These are phyloP conservation scores for Psophocarpus tetragonolobus DNA, from an alignment of 306 rosid genomes.

Conservation along the genomic window DNA sequence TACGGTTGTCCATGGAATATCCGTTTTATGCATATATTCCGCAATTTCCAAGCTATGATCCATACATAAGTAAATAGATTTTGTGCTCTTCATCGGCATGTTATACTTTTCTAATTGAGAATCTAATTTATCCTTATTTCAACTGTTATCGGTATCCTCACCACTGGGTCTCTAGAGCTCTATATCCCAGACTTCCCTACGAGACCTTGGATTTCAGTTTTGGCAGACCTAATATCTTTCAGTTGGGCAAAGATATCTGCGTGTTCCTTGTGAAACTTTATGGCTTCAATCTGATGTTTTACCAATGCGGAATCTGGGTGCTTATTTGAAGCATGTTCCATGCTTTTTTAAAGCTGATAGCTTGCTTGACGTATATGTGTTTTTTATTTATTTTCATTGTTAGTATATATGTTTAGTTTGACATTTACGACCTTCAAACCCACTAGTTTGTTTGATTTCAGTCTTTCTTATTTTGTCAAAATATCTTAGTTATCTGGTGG, in stretches of 20 bases:
- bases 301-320: background rate
- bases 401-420: background rate
- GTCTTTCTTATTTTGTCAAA: background rate
- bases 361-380: background rate
- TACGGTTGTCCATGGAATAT: constrained; percentile 25
- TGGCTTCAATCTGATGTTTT: constrained; percentile 10
- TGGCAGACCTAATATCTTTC: background rate
- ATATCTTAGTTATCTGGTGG: background rate
- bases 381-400: background rate
- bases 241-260: background rate
- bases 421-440: background rate
- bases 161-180: background rate
- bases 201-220: constrained; percentile 16
- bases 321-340: constrained; percentile 14
- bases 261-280: background rate
- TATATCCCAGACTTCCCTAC: background rate
- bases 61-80: background rate
- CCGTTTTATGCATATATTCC: constrained; percentile 6
- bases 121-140: constrained; percentile 2
- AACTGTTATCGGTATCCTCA: background rate
- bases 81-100: constrained; percentile 1
- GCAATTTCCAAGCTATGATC: constrained; percentile 8
- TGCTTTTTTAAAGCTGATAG: background rate
- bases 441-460: background rate
- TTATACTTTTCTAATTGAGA: background rate